These are phyloP conservation scores for Stylonectria norvegica DNA, from an alignment of 2,329 filamentous ascomycete species.

Conservation along the genomic window DNA sequence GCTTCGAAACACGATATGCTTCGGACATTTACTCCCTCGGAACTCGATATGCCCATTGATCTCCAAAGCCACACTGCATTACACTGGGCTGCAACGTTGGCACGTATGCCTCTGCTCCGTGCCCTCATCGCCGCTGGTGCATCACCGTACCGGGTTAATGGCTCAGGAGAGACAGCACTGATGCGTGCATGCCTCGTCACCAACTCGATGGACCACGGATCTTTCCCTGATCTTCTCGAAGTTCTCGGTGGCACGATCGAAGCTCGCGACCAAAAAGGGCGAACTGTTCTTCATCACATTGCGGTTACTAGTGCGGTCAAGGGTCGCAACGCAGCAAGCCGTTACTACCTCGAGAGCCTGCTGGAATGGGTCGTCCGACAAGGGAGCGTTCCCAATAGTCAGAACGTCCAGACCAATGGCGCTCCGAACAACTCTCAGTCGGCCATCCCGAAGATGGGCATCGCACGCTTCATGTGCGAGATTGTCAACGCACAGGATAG, in stretches of 20 bases:
- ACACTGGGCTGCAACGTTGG: constrained; percentile 94
- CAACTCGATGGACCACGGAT: constrained; percentile 88
- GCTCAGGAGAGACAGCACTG: constrained; percentile 83
- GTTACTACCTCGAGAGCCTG: constrained; percentile 92
- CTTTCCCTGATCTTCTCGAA: constrained; percentile 87
- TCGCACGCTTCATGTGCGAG: constrained; percentile 92
- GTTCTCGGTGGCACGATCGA: constrained; percentile 88
- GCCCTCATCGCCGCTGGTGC: constrained; percentile 81
- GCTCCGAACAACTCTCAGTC: constrained; percentile 40
- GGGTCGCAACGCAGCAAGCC: constrained; percentile 83
- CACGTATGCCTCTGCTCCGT: constrained; percentile 76
- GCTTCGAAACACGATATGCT: constrained; percentile 74
- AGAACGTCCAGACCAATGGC: constrained; percentile 35
- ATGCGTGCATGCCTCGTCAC: constrained; percentile 92
- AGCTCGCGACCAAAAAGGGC: constrained; percentile 80
- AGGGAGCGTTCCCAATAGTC: constrained; percentile 60
- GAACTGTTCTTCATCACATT: constrained; percentile 94
- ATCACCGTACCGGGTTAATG: constrained; percentile 83
- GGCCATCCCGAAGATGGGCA: constrained; percentile 65
- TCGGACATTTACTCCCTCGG: constrained; percentile 67
- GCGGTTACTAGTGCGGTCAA: constrained; percentile 94
- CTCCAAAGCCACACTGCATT: constrained; percentile 83
- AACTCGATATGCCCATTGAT: constrained; percentile 91
- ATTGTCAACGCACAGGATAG: constrained; percentile 96
- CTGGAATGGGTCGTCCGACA: constrained; percentile 93